Conservation (phyloP, 768 basidiomycete genomes). For the Suillus clintonianus region DNA sequence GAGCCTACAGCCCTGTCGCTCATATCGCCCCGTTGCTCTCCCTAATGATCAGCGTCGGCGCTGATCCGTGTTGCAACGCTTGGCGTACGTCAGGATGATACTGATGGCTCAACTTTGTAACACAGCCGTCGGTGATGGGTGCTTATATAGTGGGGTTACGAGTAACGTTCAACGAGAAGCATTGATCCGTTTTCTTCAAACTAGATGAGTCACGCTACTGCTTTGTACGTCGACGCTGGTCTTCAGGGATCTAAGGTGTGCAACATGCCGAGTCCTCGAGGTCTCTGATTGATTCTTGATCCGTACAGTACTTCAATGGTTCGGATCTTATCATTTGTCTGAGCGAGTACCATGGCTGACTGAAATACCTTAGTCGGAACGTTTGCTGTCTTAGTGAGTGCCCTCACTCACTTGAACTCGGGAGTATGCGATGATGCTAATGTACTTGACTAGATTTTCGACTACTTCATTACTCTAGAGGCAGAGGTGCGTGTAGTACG, state of each 20-base stretch:
- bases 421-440: not conserved
- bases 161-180: no score
- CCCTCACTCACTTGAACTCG: not conserved
- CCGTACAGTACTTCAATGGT: not conserved
- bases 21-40: no score
- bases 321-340: not conserved
- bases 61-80: no score
- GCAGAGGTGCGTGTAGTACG: constrained; percentile 16
- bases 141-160: no score
- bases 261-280: not conserved
- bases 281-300: not conserved
- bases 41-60: no score
- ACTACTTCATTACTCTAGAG: constrained; percentile 25
- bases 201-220: not conserved
- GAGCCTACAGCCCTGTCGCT: no score
- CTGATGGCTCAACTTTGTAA: no score
- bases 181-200: no score
- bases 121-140: no score
- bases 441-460: constrained; percentile 7
- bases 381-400: not conserved
- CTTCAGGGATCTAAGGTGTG: not conserved
- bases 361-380: not conserved
- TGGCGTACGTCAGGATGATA: no score
- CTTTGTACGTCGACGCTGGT: not conserved
- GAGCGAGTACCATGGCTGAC: not conserved